A percentile compares a stretch with the other conserved stretches of the same genome.
Conservation (phyloP, 768 basidiomycete species). For the Leccinum rimulosum region DNA sequence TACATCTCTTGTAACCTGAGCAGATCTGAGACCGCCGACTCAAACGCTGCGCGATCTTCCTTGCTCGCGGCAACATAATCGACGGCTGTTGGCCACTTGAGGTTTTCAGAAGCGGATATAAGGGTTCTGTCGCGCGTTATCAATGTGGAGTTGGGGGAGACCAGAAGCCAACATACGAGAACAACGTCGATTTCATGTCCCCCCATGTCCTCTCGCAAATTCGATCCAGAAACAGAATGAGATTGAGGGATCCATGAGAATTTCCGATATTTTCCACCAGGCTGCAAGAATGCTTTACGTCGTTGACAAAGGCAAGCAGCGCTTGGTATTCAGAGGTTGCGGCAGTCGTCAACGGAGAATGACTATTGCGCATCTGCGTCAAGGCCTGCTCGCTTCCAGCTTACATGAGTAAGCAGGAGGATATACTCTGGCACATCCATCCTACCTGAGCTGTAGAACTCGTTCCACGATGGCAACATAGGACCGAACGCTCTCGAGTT, state of each 20-base stretch:
- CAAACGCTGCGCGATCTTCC: conserved; percentile 63
- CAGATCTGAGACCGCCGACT: conserved; percentile 73
- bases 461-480: conserved; percentile 77
- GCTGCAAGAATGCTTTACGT: conserved; percentile 45
- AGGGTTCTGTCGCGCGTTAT: conserved; percentile 49
- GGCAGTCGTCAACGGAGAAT: conserved; percentile 41
- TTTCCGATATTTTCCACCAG: conserved; percentile 43
- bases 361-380: conserved; percentile 44
- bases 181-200: conserved; percentile 65
- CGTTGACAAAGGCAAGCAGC: conserved; percentile 59
- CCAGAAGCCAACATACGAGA: conserved; percentile 45
- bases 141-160: background rate
- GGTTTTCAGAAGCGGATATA: conserved; percentile 58
- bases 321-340: conserved; percentile 56
- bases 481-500: conserved; percentile 69
- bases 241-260: conserved; percentile 50
- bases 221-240: conserved; percentile 59
- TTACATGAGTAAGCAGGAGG: conserved; percentile 7
- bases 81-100: conserved; percentile 84
- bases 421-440: background rate
- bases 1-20: conserved; percentile 77
- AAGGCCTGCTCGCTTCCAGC: conserved; percentile 54
- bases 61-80: conserved; percentile 53
- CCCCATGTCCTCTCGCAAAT: conserved; percentile 74
- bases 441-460: conserved; percentile 70